phyloP scores from a whole-genome alignment of 2,329 filamentous ascomycete species.

The Pseudopyrenochaeta lycopersici region DNA sequence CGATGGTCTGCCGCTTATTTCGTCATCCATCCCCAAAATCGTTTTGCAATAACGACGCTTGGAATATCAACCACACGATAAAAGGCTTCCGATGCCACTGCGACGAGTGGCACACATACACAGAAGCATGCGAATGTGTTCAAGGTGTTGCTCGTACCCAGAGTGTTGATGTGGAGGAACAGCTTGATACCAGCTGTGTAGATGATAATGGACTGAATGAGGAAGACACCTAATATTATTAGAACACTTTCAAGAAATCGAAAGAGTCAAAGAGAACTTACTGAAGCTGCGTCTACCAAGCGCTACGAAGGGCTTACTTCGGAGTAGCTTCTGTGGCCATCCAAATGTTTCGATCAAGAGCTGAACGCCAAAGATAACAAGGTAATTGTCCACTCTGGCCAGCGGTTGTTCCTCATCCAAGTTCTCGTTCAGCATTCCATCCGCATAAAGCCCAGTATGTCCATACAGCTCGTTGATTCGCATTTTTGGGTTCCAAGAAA shows the following conservation, averaged over 20 bases:
- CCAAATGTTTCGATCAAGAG: slow-evolving; percentile 53
- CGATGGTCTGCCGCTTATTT: slow-evolving; percentile 14
- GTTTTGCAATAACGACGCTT: slow-evolving; percentile 37
- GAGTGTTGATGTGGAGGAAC: slow-evolving; percentile 51
- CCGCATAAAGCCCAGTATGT: slow-evolving; percentile 54
- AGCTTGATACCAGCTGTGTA: slow-evolving; percentile 55
- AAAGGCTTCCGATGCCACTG: slow-evolving; percentile 36
- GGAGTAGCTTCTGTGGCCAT: slow-evolving; percentile 46
- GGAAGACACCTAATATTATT: slow-evolving; percentile 49
- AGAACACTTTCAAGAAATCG: slow-evolving; percentile 2
- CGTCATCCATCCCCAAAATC: slow-evolving; percentile 35
- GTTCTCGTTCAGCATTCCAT: slow-evolving; percentile 47
- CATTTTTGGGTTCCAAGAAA: slow-evolving; percentile 49
- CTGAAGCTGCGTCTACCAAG: slow-evolving; percentile 56
- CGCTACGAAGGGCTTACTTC: slow-evolving; percentile 45
- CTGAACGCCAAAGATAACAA: slow-evolving; percentile 54
- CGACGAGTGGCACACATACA: slow-evolving; percentile 29
- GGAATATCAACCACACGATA: slow-evolving; percentile 42
- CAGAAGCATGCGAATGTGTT: slow-evolving; percentile 34
- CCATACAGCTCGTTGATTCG: slow-evolving; percentile 49
- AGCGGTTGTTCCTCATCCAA: slow-evolving; percentile 46
- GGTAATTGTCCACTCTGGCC: slow-evolving; percentile 55
- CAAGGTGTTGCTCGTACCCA: slow-evolving; percentile 15
- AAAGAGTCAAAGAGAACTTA: slow-evolving; percentile 34
- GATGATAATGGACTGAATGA: slow-evolving; percentile 52